phyloP scores from a whole-genome alignment of 139 green algal species.

The Edaphochlamys debaryana region DNA sequence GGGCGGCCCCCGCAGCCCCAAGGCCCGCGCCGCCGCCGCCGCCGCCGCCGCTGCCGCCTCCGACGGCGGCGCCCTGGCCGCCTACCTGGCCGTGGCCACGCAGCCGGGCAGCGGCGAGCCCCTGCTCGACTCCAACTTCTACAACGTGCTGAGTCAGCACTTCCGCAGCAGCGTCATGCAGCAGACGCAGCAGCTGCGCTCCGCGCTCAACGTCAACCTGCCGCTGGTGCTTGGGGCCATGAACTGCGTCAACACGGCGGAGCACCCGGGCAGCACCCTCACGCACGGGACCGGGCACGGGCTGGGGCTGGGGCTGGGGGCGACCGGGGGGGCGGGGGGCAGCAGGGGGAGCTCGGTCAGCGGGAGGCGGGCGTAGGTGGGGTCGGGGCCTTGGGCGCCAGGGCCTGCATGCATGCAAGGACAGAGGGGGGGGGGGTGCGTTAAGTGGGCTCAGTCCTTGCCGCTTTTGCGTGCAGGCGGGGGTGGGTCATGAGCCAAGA shows the following conservation, averaged over 20 bases:
- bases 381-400: no score
- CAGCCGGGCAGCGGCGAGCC: constrained; percentile 5
- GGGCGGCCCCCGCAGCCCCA: not conserved
- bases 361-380: no score
- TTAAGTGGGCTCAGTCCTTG: no score
- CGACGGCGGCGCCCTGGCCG: not conserved
- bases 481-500: no score
- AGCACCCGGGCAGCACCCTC: not conserved
- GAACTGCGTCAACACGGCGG: constrained; percentile 18
- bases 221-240: constrained; percentile 23
- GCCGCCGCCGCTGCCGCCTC: not conserved
- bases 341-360: no score
- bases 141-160: constrained; percentile 32
- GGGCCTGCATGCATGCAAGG: no score
- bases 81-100: constrained; percentile 19
- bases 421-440: no score
- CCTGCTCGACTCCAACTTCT: constrained; percentile 29
- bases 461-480: no score
- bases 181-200: constrained; percentile 31
- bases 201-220: constrained; percentile 31
- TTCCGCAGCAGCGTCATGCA: not conserved
- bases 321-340: no score
- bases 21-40: no score
- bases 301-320: no score
- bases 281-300: no score